Conservation (phyloP, 371 early-diverging fungal genomes). For the Mucor mucedo region DNA sequence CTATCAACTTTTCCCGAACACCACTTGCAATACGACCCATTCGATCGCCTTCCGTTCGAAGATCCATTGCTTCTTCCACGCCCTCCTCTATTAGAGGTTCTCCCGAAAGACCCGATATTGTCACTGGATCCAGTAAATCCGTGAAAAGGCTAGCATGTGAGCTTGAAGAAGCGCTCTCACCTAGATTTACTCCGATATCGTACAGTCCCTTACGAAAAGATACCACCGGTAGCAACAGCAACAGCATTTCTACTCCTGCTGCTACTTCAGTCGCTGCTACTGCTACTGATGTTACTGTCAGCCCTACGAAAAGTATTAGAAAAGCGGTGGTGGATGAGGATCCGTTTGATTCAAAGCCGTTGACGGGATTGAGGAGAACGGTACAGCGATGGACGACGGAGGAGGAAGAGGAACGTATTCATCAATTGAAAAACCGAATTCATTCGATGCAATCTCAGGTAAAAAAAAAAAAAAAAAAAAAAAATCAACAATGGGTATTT, state of each 20-base stretch:
- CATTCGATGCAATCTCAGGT: not conserved
- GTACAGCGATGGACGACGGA: not conserved
- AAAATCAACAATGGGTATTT: no score
- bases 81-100: not conserved
- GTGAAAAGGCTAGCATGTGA: slow-evolving; percentile 17
- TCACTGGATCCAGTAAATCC: slow-evolving; percentile 15
- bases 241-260: no score
- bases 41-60: not conserved
- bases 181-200: not conserved
- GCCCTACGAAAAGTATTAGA: no score
- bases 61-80: not conserved
- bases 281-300: no score
- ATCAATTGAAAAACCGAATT: not conserved
- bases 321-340: not conserved
- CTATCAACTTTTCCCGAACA: not conserved
- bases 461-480: no score
- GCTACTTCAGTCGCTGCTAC: no score
- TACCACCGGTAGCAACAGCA: not conserved
- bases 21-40: not conserved
- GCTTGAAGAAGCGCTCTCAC: slow-evolving; percentile 12
- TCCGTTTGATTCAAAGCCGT: not conserved
- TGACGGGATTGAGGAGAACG: not conserved
- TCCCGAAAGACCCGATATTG: slow-evolving; percentile 2
- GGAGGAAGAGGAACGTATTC: slow-evolving; percentile 7
- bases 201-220: not conserved